Conservation (phyloP, 2,329 filamentous ascomycete species). For the Beauveria brongniartii region DNA sequence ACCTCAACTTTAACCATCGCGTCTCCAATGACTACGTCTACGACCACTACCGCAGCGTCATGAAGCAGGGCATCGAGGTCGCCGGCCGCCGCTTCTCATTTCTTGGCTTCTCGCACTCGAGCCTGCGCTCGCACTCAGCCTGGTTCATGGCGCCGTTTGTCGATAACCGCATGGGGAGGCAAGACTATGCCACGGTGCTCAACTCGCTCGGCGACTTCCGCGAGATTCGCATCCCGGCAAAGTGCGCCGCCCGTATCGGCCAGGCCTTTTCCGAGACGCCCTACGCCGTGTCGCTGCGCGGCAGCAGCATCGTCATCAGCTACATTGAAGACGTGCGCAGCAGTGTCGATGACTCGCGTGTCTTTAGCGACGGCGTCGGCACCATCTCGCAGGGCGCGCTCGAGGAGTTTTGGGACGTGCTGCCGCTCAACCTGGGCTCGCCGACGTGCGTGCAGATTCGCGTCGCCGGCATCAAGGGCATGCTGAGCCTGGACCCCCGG, state of each 20-base stretch:
- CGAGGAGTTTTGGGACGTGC: slow-evolving; percentile 47
- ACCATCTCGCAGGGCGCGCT: slow-evolving; percentile 58
- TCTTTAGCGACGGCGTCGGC: slow-evolving; percentile 76
- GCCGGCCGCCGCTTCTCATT: slow-evolving; percentile 57
- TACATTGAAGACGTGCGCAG: slow-evolving; percentile 45
- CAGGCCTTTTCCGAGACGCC: slow-evolving; percentile 70
- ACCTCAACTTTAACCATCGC: slow-evolving; percentile 48
- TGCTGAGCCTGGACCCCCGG: slow-evolving; percentile 60
- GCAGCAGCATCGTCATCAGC: slow-evolving; percentile 24
- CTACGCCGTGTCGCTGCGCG: slow-evolving; percentile 45
- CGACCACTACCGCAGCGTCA: slow-evolving; percentile 50
- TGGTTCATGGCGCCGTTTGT: slow-evolving; percentile 52
- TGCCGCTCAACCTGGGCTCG: slow-evolving; percentile 38
- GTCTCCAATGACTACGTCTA: slow-evolving; percentile 42
- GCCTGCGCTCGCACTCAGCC: slow-evolving; percentile 60
- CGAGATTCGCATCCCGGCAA: slow-evolving; percentile 43
- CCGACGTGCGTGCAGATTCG: slow-evolving; percentile 70
- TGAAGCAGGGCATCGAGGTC: slow-evolving; percentile 53
- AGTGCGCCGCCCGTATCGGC: slow-evolving; percentile 51
- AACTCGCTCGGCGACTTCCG: slow-evolving; percentile 40
- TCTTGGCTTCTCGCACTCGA: slow-evolving; percentile 73
- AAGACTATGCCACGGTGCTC: slow-evolving; percentile 37
- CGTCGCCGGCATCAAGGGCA: slow-evolving; percentile 67
- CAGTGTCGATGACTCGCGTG: slow-evolving; percentile 33
- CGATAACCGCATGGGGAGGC: slow-evolving; percentile 23